Evolutionary conservation across 2,329 filamentous ascomycete genomes (phyloP).

Genomic region (Pyricularia pennisetigena): DNA sequence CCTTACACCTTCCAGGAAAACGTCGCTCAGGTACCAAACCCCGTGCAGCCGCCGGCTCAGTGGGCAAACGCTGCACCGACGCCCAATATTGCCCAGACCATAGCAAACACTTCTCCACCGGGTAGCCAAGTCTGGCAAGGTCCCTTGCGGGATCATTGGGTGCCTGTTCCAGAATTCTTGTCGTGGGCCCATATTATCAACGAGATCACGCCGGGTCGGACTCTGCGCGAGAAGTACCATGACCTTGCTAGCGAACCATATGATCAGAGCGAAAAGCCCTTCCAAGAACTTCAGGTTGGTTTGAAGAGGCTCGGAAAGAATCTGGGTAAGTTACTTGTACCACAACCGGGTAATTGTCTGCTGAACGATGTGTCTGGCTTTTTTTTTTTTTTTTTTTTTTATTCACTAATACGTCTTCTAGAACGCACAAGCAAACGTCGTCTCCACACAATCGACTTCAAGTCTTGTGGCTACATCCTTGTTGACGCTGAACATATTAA

Average conservation of each 20-base stretch:
- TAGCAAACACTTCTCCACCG: neutral
- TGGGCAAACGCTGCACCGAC: neutral
- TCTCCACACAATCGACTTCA: slow-evolving; percentile 36
- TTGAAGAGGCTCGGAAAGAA: neutral
- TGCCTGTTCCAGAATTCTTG: slow-evolving; percentile 17
- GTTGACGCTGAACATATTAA: slow-evolving; percentile 26
- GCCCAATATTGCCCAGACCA: neutral
- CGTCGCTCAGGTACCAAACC: neutral
- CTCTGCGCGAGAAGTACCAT: slow-evolving; percentile 8
- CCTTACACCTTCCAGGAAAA: slow-evolving; percentile 7
- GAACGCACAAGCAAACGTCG: slow-evolving; percentile 12
- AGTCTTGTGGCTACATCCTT: slow-evolving; percentile 51
- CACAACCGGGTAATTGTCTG: neutral
- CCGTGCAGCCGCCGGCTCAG: neutral
- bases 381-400: neutral
- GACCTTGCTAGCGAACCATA: neutral
- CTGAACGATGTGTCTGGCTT: slow-evolving; percentile 6
- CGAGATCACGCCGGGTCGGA: slow-evolving; percentile 27
- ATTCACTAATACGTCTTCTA: slow-evolving; percentile 13
- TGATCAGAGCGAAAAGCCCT: neutral
- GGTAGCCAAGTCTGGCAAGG: neutral
- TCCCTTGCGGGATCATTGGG: neutral
- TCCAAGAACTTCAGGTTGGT: neutral
- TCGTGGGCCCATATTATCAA: slow-evolving; percentile 33
- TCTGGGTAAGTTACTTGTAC: neutral